Percentiles rank a stretch among this genome's conserved stretches.
phyloP scores from a whole-genome alignment of 768 basidiomycete species.

The Pleurotus platypus region DNA sequence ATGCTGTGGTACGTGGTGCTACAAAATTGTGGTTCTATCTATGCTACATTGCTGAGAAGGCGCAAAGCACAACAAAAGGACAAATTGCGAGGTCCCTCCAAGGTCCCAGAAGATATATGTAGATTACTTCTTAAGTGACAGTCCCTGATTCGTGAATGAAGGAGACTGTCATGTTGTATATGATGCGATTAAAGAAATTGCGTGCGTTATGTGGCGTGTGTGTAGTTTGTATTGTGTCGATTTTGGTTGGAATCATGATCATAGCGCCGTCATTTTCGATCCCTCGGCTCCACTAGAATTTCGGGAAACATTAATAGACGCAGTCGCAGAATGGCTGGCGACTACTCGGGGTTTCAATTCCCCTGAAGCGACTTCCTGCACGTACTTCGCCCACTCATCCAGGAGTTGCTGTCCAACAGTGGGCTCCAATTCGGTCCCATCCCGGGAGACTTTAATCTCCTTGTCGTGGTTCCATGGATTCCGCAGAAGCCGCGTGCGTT shows the following conservation, averaged over 20 bases:
- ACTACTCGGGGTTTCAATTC: too few relatives aligned
- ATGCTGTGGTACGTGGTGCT: conserved; percentile 29
- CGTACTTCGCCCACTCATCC: conserved; percentile 59
- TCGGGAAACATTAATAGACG: too few relatives aligned
- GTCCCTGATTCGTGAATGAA: conserved; percentile 55
- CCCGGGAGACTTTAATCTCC: conserved; percentile 78
- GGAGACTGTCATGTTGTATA: conserved; percentile 30
- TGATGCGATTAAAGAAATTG: conserved; percentile 13
- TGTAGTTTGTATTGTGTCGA: conserved; percentile 8
- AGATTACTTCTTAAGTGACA: conserved; percentile 27
- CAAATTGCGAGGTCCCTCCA: conserved; percentile 13
- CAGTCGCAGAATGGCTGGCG: too few relatives aligned
- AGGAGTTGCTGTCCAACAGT: conserved; percentile 61
- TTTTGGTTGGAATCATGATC: conserved; percentile 8
- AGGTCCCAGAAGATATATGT: conserved; percentile 16
- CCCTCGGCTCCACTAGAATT: conserved; percentile 20
- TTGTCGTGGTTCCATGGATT: conserved; percentile 93
- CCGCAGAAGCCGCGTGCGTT: conserved; percentile 70
- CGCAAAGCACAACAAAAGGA: conserved; percentile 13
- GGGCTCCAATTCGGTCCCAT: conserved; percentile 93
- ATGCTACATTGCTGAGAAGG: conserved; percentile 27
- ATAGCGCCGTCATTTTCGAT: conserved; percentile 16
- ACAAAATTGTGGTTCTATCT: conserved; percentile 27
- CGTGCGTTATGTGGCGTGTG: conserved; percentile 7
- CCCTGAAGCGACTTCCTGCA: too few relatives aligned